phyloP scores from a whole-genome alignment of 2,329 filamentous ascomycete species.

The Magnaporthiopsis rhizophila region DNA sequence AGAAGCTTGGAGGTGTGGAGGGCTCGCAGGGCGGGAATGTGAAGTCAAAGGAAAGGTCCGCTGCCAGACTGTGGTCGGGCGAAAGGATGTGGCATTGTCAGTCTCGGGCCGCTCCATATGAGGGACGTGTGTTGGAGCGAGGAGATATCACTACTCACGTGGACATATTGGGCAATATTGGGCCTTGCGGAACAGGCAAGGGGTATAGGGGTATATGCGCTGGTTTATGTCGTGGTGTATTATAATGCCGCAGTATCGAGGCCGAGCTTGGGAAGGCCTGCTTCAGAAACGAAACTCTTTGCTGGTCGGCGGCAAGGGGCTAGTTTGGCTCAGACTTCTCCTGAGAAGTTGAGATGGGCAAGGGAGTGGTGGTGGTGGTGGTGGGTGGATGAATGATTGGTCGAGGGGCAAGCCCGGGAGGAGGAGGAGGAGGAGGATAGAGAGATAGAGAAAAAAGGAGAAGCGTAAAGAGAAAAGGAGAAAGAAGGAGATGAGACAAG shows the following conservation, averaged over 20 bases:
- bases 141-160: constrained; percentile 26
- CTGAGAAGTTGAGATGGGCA: background rate
- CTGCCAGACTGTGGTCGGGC: constrained; percentile 44
- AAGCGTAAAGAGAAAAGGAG: constrained; percentile 7
- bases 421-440: constrained; percentile 7
- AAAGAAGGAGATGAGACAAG: constrained; percentile 15
- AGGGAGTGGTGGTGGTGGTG: constrained; percentile 9
- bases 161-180: constrained; percentile 28
- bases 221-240: background rate
- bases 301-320: background rate
- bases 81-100: constrained; percentile 2
- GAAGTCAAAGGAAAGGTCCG: constrained; percentile 55
- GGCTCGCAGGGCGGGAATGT: constrained; percentile 46
- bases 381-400: background rate
- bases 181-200: background rate
- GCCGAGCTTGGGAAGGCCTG: constrained; percentile 2
- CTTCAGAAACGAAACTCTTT: background rate
- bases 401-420: background rate
- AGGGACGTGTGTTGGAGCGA: background rate
- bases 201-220: background rate
- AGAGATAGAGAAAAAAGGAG: constrained; percentile 5
- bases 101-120: background rate
- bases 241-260: background rate
- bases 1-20: constrained; percentile 41
- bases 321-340: background rate